Percentiles rank a stretch among this genome's conserved stretches.
phyloP scores from a whole-genome alignment of 23 red algal species.

The Gracilariopsis chorda region DNA sequence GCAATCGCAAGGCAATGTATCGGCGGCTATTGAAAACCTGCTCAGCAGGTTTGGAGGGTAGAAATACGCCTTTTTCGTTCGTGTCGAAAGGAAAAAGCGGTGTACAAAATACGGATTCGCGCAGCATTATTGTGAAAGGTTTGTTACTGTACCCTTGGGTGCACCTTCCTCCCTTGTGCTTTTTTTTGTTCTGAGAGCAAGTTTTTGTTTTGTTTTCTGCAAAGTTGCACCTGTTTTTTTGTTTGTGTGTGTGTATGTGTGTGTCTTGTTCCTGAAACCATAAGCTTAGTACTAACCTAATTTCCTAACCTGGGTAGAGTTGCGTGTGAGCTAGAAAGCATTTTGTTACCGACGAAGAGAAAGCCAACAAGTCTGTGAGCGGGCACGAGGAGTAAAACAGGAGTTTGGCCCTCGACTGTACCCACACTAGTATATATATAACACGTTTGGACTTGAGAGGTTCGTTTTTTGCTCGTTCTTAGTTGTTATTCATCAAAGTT shows the following conservation, averaged over 20 bases:
- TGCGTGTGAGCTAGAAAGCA: constrained; percentile 27
- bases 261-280: neutral
- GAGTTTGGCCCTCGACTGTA: neutral
- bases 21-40: constrained; percentile 88
- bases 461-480: neutral
- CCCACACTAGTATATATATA: neutral
- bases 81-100: neutral
- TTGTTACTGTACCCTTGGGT: no score
- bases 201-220: no score
- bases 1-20: constrained; percentile 87
- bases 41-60: constrained; percentile 80
- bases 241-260: no score
- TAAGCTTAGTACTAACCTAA: constrained; percentile 33
- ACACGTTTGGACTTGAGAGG: neutral
- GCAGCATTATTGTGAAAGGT: neutral
- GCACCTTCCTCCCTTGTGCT: no score
- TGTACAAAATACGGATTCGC: constrained; percentile 6
- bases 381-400: constrained; percentile 16
- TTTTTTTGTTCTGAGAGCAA: no score
- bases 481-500: neutral
- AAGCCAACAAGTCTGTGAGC: constrained; percentile 4
- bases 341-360: constrained; percentile 18
- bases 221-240: no score
- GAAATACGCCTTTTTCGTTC: neutral
- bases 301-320: neutral